Evolutionary conservation across 228 moss, liverwort and hornwort species (phyloP).

Genomic region (Sphagnum magellanicum): DNA sequence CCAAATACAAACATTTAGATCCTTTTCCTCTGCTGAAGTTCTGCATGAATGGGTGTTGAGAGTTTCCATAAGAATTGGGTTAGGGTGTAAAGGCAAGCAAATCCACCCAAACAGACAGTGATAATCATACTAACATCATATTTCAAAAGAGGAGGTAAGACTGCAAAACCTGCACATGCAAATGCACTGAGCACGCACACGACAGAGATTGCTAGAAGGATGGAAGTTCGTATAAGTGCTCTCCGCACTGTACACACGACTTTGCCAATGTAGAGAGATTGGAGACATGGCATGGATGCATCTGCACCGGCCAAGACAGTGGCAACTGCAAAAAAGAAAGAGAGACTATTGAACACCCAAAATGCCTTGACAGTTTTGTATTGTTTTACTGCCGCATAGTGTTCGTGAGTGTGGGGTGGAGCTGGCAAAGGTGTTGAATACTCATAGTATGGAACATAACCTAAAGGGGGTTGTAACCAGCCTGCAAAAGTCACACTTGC

Average conservation of each 20-base stretch:
- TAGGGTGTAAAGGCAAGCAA: too few relatives aligned
- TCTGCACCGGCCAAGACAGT: constrained; percentile 32
- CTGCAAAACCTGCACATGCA: constrained; percentile 32
- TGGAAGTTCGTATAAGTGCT: constrained; percentile 23
- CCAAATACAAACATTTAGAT: too few relatives aligned
- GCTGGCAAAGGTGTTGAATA: constrained; percentile 8
- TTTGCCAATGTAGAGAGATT: constrained; percentile 17
- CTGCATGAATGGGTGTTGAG: too few relatives aligned
- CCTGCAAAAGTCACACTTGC: constrained; percentile 33
- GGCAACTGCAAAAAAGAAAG: constrained; percentile 44
- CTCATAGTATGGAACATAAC: constrained; percentile 14
- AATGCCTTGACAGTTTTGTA: constrained; percentile 16
- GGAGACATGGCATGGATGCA: constrained; percentile 15
- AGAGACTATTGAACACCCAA: constrained; percentile 41
- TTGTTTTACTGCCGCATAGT: constrained; percentile 3
- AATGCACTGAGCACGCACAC: constrained; percentile 34
- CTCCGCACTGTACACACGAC: constrained; percentile 25
- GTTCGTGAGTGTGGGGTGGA: constrained; percentile 7
- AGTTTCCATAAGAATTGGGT: too few relatives aligned
- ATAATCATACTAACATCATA: constrained; percentile 16
- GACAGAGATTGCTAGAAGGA: constrained; percentile 23
- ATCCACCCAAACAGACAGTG: constrained; percentile 1
- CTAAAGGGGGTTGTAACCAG: constrained; percentile 28
- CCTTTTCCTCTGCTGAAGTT: too few relatives aligned
- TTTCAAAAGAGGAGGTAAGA: constrained; percentile 20